Percentiles rank a stretch among this genome's conserved stretches.
Evolutionary conservation across 208 protist species (phyloP).

Genomic region (Trypanosoma cruzi): DNA sequence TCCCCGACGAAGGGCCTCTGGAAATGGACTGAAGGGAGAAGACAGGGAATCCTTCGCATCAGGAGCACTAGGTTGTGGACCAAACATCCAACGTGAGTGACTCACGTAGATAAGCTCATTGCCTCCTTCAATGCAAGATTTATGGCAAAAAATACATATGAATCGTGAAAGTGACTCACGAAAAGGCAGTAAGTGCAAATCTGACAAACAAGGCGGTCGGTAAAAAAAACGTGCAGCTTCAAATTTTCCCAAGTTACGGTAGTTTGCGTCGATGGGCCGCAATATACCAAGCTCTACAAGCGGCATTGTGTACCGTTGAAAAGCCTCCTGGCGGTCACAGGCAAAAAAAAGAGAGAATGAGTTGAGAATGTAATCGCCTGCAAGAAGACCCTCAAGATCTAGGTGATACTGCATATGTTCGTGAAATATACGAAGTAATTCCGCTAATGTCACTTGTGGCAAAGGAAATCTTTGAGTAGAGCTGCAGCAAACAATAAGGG

Average conservation of each 20-base stretch:
- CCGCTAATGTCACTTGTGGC: conserved; percentile 25
- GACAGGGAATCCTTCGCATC: conserved; percentile 6
- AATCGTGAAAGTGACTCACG: conserved; percentile 26
- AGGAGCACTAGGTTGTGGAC: not conserved
- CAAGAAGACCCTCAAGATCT: conserved; percentile 12
- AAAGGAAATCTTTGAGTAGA: conserved; percentile 13
- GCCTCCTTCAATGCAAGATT: conserved; percentile 27
- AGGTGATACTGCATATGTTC: conserved; percentile 28
- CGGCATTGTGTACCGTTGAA: conserved; percentile 19
- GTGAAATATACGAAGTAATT: conserved; percentile 21
- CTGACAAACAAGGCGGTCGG: not conserved
- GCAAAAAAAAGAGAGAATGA: conserved; percentile 27
- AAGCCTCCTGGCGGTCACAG: conserved; percentile 20
- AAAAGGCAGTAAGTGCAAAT: conserved; percentile 19
- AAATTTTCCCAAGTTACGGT: conserved; percentile 5
- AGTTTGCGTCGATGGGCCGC: not conserved
- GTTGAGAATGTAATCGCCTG: conserved; percentile 30
- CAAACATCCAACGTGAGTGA: conserved; percentile 32
- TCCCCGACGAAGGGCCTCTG: conserved; percentile 27
- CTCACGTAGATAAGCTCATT: conserved; percentile 36
- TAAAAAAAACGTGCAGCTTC: conserved; percentile 17
- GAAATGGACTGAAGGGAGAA: conserved; percentile 31
- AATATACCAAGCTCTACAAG: conserved; percentile 25
- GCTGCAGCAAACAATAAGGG: conserved; percentile 22
- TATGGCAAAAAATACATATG: conserved; percentile 30